Percentiles rank a stretch among this genome's conserved stretches.
Evolutionary conservation across 495 filamentous ascomycete species (phyloP).

Genomic region (Xanthoparmelia taractica): DNA sequence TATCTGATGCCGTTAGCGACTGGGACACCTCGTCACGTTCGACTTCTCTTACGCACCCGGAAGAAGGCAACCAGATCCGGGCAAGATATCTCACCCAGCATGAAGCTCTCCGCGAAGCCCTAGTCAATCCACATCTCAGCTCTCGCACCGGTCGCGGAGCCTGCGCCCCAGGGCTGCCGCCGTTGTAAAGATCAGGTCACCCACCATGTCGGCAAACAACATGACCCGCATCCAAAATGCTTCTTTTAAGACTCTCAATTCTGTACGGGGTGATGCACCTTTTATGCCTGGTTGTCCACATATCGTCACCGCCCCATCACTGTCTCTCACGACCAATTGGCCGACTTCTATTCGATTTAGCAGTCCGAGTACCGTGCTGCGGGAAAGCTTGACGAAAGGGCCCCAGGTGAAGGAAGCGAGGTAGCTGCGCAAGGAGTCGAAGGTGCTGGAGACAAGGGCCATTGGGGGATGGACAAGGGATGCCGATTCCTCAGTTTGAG

Average conservation of each 20-base stretch:
- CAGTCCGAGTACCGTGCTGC: constrained; percentile 32
- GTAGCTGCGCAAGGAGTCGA: constrained; percentile 23
- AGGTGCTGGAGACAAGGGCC: constrained; percentile 21
- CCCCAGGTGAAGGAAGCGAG: constrained; percentile 35
- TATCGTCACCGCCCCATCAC: constrained; percentile 31
- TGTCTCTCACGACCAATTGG: constrained; percentile 34
- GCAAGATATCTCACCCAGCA: constrained; percentile 60
- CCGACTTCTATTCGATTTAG: constrained; percentile 36
- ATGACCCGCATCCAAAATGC: constrained; percentile 58
- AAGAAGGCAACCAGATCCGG: constrained; percentile 57
- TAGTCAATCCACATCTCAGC: constrained; percentile 12
- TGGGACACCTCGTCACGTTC: constrained; percentile 7
- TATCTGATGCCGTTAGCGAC: constrained; percentile 35
- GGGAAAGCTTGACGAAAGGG: constrained; percentile 36
- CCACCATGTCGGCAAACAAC: constrained; percentile 57
- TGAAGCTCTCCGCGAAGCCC: constrained; percentile 65
- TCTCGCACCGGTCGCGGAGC: neutral
- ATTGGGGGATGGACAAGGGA: constrained; percentile 10
- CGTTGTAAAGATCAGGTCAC: constrained; percentile 6
- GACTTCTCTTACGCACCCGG: constrained; percentile 34
- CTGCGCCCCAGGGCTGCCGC: neutral
- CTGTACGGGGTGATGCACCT: constrained; percentile 26
- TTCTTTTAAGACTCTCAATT: constrained; percentile 51
- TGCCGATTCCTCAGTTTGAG: neutral
- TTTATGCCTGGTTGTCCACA: constrained; percentile 29